Conservation (phyloP, 2,329 filamentous ascomycete genomes). For the Colletotrichum sp. region DNA sequence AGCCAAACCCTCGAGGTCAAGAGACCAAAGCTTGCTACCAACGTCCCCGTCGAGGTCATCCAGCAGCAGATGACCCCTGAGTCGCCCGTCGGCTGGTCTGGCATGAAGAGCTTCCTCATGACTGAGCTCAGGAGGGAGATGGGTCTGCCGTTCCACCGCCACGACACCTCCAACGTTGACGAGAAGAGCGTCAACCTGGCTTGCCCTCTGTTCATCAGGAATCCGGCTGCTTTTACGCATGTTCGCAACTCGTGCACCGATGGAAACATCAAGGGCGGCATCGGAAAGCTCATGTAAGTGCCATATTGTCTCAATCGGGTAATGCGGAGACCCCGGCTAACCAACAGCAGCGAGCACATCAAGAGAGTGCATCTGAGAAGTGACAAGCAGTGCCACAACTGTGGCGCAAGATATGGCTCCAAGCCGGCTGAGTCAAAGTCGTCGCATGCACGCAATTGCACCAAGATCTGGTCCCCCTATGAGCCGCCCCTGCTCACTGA, state of each 20-base stretch:
- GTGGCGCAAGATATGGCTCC: slow-evolving; percentile 9
- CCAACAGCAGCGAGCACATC: slow-evolving; percentile 13
- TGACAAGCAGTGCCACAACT: slow-evolving; percentile 20
- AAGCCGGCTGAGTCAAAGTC: slow-evolving; percentile 19
- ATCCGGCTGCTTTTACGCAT: slow-evolving; percentile 15
- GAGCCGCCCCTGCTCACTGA: slow-evolving; percentile 10
- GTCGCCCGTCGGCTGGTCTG: slow-evolving; percentile 1
- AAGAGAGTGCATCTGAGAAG: slow-evolving; percentile 18
- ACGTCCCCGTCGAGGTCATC: slow-evolving; percentile 6
- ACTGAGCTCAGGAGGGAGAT: slow-evolving; percentile 16
- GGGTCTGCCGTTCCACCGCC: slow-evolving; percentile 4
- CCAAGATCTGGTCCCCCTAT: slow-evolving; percentile 8
- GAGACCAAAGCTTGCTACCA: slow-evolving; percentile 9
- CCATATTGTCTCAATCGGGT: background rate
- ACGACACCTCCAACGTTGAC: slow-evolving; percentile 2
- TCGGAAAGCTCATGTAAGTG: slow-evolving; percentile 20
- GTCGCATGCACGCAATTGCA: slow-evolving; percentile 10
- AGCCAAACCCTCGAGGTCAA: slow-evolving; percentile 2
- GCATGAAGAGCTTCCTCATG: slow-evolving; percentile 19
- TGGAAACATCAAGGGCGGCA: slow-evolving; percentile 19
- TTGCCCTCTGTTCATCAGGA: slow-evolving; percentile 15
- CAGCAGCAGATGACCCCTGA: slow-evolving; percentile 7
- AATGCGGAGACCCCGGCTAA: background rate
- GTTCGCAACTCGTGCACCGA: slow-evolving; percentile 17
- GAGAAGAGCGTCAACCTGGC: slow-evolving; percentile 20